Evolutionary conservation across 2,329 filamentous ascomycete genomes (phyloP), one percentile per base, ranked within the genome.

Genomic region (Harringtonia aguacate): DNA sequence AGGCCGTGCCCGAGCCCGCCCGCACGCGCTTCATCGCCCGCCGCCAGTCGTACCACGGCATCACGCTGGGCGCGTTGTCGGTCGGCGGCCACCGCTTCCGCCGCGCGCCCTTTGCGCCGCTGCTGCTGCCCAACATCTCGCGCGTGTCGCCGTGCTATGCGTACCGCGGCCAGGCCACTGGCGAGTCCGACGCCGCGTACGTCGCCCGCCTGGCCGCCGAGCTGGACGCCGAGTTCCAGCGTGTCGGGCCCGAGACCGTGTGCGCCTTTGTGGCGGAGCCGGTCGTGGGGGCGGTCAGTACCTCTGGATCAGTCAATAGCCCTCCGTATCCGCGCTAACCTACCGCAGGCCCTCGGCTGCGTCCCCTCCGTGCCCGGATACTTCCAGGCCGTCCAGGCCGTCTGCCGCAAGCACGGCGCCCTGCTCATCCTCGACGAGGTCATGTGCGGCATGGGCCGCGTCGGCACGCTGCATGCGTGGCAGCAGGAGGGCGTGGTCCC

Each of bases 211-310:
- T 86, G 10, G 74, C 75, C 0, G 58, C 69, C 4, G 81, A 88
- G 55, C 64, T 90, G 2, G 82, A 86, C 8, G 66, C 62, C 2
- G 79, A 84, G 50, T 86, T 89, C 49, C 65, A 72, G 46, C 61
- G 69, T 2, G 56, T 85, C 1, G 84, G 81, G 0, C 73, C 81
- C 0, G 68, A 77, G 0, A 82, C 67, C 0, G 79, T 88, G 1
- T 81, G 77, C 43, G 83, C 79, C 1, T 86, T 89, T 53, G 69
- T 87, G 21, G 79, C 80, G 1, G 84, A 89, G 58, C 79, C 84
- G 0, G 70, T 89, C 1, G 81, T 84, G 14, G 83, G 84, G 3
- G 81, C 84, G 29, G 79, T 83, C 68, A 61, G 65, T 59, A 4
- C 22, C 20, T 28, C 9, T 33, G 28, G 13, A 27, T 47, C 45